A percentile compares a stretch with the other conserved stretches of the same genome.
phyloP scores from a whole-genome alignment of 2,329 filamentous ascomycete genomes.

The Dendryphion nanum region DNA sequence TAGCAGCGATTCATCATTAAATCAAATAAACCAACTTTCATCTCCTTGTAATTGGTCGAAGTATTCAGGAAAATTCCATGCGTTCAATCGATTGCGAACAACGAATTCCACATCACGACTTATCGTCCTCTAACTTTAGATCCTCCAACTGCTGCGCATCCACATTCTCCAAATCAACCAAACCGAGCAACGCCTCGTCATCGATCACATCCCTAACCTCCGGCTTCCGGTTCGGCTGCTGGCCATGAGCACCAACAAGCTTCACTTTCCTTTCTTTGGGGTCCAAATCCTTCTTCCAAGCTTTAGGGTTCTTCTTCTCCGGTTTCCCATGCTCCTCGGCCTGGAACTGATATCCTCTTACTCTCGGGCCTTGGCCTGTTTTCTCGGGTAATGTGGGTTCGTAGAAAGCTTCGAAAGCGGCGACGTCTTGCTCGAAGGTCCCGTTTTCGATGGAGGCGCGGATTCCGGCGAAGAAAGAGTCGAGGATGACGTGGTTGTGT shows the following conservation, averaged over 20 bases:
- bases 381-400: constrained; percentile 69
- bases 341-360: constrained; percentile 36
- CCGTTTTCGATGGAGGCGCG: constrained; percentile 61
- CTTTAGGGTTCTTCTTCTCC: constrained; percentile 33
- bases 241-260: constrained; percentile 28
- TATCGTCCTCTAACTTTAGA: constrained; percentile 1
- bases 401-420: constrained; percentile 66
- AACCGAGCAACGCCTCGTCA: constrained; percentile 31
- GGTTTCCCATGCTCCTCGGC: constrained; percentile 26
- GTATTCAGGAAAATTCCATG: background rate
- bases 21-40: too few species aligned
- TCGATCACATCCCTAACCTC: constrained; percentile 29
- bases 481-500: constrained; percentile 78
- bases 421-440: constrained; percentile 55
- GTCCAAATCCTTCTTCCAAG: constrained; percentile 17
- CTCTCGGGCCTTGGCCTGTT: constrained; percentile 70
- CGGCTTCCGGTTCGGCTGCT: constrained; percentile 26
- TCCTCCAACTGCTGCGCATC: constrained; percentile 5
- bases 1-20: too few species aligned
- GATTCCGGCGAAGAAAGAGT: constrained; percentile 70
- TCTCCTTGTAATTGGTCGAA: too few species aligned
- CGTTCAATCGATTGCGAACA: too few species aligned
- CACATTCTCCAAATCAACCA: constrained; percentile 21
- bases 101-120: too few species aligned
- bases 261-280: constrained; percentile 11